A percentile compares a stretch with the other conserved stretches of the same genome.
phyloP scores from a whole-genome alignment of 169 alveolate species.

The Plasmodium malariae region DNA sequence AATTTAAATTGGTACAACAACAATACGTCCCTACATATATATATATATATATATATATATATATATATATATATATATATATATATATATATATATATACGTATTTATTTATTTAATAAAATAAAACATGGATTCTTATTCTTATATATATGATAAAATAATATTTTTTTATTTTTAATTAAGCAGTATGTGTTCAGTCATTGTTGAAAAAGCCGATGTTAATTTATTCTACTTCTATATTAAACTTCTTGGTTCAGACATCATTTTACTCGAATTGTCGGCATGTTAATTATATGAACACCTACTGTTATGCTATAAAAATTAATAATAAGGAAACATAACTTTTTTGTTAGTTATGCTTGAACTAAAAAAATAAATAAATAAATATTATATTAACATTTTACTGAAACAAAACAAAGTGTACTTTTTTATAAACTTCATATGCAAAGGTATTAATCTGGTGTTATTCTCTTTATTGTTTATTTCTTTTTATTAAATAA shows the following conservation, averaged over 20 bases:
- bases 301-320: conserved; percentile 5
- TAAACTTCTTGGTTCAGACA: neutral
- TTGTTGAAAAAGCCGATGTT: neutral
- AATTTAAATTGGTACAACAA: neutral
- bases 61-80: no score
- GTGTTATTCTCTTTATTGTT: neutral
- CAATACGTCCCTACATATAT: no score
- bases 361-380: conserved; percentile 35
- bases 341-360: neutral
- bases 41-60: no score
- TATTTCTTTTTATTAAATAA: neutral
- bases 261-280: conserved; percentile 4
- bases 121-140: no score
- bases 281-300: neutral
- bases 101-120: no score
- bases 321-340: neutral
- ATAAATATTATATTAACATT: conserved; percentile 20
- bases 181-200: neutral
- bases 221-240: neutral
- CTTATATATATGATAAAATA: no score
- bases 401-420: conserved; percentile 7
- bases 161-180: conserved; percentile 14
- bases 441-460: conserved; percentile 3
- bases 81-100: no score
- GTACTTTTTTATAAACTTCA: neutral